Evolutionary conservation across 2,329 filamentous ascomycete genomes (phyloP), one percentile per base, ranked within the genome.

Genomic region (Fusarium gaditjirri): DNA sequence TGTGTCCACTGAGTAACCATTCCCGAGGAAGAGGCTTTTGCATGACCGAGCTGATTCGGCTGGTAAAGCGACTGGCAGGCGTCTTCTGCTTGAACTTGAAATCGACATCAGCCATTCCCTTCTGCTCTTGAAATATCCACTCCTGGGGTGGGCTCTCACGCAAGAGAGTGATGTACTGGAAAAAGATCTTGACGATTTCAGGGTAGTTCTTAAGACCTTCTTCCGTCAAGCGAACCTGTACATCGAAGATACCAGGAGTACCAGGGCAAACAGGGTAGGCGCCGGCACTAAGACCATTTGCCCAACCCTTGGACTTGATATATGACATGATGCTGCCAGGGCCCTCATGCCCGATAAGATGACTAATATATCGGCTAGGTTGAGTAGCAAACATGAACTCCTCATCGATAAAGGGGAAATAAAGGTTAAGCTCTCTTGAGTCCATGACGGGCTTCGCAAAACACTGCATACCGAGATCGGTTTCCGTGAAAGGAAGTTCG

Each of bases 51-150:
- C 92, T 94, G 72, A 94, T 90, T 67, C 89, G 90, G 84, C 94
- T 97, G 0, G 94, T 96, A 77, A 98, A 98, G 33, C 92, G 90
- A 79, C 92, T 96, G 4, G 95, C 94, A 2, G 93, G 94, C 5
- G 91, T 93, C 85, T 98, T 98, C 80, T 98, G 94, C 82, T 91
- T 94, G 83, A 97, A 99, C 73, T 93, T 93, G 86, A 99, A 99
- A 75, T 97, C 93, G 17, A 98, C 94, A 74, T 98, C 95, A 47
- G 93, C 91, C 83, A 98, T 91, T 39, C 91, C 91, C 81, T 94
- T 95, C 81, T 96, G 93, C 82, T 99, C 96, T 36, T 97, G 90
- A 65, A 96, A 95, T 64, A 98, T 94, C 96, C 96, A 98, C 80
- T 97, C 87, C 74, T 97, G 92, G 0, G 95, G 95, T 9, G 92